These are phyloP conservation scores for Gamarada debralockiae DNA, from an alignment of 495 filamentous ascomycete genomes.

Conservation along the genomic window DNA sequence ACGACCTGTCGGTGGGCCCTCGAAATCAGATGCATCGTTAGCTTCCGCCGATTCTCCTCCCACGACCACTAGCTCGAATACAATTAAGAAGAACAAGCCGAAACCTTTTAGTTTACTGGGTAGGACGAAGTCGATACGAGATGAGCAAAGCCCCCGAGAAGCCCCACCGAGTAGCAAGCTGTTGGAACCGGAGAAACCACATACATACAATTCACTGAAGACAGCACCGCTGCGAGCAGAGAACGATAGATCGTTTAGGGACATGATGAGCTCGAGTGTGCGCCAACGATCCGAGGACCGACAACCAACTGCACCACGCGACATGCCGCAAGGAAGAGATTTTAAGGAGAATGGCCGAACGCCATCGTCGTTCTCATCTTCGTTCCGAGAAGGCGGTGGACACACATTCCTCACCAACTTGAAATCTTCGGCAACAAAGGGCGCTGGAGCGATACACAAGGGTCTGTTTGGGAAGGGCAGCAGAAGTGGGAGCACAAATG, in stretches of 20 bases:
- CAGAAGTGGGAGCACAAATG: slow-evolving; percentile 65
- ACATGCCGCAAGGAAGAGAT: slow-evolving; percentile 8
- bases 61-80: not conserved
- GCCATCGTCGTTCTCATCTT: slow-evolving; percentile 38
- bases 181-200: slow-evolving; percentile 36
- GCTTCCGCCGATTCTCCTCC: slow-evolving; percentile 9
- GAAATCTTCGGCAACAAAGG: slow-evolving; percentile 66
- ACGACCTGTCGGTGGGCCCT: slow-evolving; percentile 22
- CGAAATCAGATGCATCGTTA: slow-evolving; percentile 17
- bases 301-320: slow-evolving; percentile 32
- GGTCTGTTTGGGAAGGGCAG: slow-evolving; percentile 72
- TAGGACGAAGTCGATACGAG: slow-evolving; percentile 66
- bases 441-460: slow-evolving; percentile 74
- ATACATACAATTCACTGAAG: slow-evolving; percentile 34
- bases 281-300: slow-evolving; percentile 66
- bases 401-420: slow-evolving; percentile 64
- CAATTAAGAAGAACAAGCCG: slow-evolving; percentile 42
- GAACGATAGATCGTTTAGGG: slow-evolving; percentile 58
- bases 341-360: slow-evolving; percentile 25
- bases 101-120: slow-evolving; percentile 57
- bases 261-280: slow-evolving; percentile 57
- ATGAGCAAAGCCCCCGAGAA: slow-evolving; percentile 42
- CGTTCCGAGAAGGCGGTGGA: slow-evolving; percentile 57
- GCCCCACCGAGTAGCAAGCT: slow-evolving; percentile 27
- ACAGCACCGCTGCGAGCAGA: slow-evolving; percentile 58